Conservation (phyloP, 2,329 filamentous ascomycete genomes). For the Lasiodiplodia sp. region DNA sequence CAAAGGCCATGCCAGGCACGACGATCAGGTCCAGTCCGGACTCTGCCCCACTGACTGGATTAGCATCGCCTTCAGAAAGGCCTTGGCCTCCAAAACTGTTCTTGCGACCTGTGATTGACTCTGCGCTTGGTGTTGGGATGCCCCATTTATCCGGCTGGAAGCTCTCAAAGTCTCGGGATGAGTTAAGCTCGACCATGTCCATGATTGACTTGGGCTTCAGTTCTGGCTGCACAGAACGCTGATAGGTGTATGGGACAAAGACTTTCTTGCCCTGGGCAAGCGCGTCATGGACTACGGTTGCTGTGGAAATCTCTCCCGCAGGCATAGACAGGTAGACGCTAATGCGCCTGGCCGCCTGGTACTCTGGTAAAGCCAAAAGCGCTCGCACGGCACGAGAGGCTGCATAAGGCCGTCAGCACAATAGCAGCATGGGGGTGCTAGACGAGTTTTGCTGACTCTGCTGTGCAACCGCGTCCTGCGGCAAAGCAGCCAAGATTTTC, state of each 20-base stretch:
- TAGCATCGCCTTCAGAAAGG: conserved; percentile 49
- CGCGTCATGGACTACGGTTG: conserved; percentile 81
- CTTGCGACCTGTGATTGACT: conserved; percentile 69
- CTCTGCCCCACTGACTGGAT: conserved; percentile 33
- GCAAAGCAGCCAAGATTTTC: conserved; percentile 66
- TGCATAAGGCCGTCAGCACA: conserved; percentile 46
- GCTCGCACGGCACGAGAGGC: conserved; percentile 70
- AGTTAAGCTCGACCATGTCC: conserved; percentile 89
- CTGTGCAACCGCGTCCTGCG: conserved; percentile 65
- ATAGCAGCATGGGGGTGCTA: neutral
- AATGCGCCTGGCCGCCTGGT: conserved; percentile 75
- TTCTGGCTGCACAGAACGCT: conserved; percentile 14
- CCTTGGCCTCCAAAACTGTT: conserved; percentile 75
- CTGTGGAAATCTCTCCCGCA: conserved; percentile 82
- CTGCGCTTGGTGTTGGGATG: conserved; percentile 81
- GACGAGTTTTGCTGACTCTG: conserved; percentile 70
- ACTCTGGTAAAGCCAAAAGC: conserved; percentile 74
- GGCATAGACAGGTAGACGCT: conserved; percentile 96
- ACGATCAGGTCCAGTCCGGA: conserved; percentile 81
- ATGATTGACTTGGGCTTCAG: conserved; percentile 74
- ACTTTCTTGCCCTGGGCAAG: conserved; percentile 80
- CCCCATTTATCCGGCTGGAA: conserved; percentile 86
- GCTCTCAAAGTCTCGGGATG: conserved; percentile 77
- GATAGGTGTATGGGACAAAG: conserved; percentile 87
- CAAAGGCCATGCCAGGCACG: conserved; percentile 93